Base-by-base conservation (phyloP, 2,329 filamentous ascomycete genomes). In the Sporothrix inflata region DNA sequence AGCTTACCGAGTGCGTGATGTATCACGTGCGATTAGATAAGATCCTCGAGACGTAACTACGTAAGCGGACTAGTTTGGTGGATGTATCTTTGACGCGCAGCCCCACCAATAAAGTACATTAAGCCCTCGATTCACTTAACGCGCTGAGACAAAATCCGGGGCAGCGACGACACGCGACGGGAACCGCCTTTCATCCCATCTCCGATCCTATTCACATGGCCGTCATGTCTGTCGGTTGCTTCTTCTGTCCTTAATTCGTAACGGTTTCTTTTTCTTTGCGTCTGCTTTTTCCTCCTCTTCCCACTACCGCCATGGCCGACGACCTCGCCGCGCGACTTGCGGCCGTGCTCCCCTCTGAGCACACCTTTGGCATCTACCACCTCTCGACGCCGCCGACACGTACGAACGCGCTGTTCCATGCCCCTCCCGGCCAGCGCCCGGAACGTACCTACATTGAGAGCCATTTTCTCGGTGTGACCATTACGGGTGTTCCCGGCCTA, bases 401-500 rank as follows among this genome's bases (percentile, higher is more conserved):
- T 79, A 91, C 90, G 74, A 87, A 90, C 9, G 87, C 95, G 19
- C 88, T 99, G 57, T 98, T 92, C 82, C 91, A 92, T 47, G 87
- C 94, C 45, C 90, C 93, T 4, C 92, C 93, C 4, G 89, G 90
- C 72, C 84, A 88, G 75, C 87, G 88, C 57, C 87, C 91, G 9
- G 92, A 97, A 78, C 86, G 88, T 76, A 99, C 96, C 0, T 95
- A 91, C 77, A 91, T 93, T 82, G 94, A 97, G 80, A 94, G 88
- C 63, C 96, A 99, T 79, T 97, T 90, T 75, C 82, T 90, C 7
- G 83, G 85, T 51, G 78, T 89, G 27, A 86, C 87, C 4, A 83
- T 89, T 73, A 38, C 65, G 4, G 11, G 24, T 6, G 40, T 65
- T 11, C 14, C 38, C 19, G 60, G 42, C 42, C 42, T n/a, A 24